Conservation (phyloP, 495 filamentous ascomycete genomes). For the Clavariopsis aquatica region DNA sequence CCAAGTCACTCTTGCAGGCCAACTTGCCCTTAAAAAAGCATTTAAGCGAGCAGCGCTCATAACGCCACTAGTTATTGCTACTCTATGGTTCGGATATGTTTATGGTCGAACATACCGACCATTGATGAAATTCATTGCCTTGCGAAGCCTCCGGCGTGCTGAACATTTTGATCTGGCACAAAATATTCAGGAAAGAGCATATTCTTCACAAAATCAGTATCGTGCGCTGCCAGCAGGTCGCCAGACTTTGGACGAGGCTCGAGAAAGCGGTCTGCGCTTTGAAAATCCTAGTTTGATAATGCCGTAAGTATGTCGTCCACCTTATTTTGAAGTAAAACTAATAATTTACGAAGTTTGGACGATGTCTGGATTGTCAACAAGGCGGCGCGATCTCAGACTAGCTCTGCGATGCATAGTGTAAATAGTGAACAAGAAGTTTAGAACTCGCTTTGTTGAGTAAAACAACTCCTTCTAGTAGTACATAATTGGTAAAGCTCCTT, state of each 20-base stretch:
- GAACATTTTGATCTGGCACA: conserved; percentile 43
- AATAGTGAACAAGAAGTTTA: conserved; percentile 18
- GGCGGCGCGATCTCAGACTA: conserved; percentile 30
- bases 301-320: conserved; percentile 53
- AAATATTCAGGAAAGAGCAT: conserved; percentile 25
- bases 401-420: conserved; percentile 15
- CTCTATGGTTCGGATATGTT: conserved; percentile 81
- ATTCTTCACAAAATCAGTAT: conserved; percentile 5
- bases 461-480: conserved; percentile 6
- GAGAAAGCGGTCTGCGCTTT: conserved; percentile 66
- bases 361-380: conserved; percentile 46
- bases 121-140: conserved; percentile 85
- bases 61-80: conserved; percentile 71
- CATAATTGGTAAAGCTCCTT: conserved; percentile 2
- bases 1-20: conserved; percentile 86
- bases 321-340: conserved; percentile 3
- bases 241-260: conserved; percentile 64
- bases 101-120: conserved; percentile 77
- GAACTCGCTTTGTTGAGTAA: no score
- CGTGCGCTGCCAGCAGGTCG: conserved; percentile 44
- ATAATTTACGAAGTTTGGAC: conserved; percentile 37
- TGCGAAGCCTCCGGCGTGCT: conserved; percentile 74
- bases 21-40: conserved; percentile 71
- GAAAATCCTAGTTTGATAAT: conserved; percentile 72
- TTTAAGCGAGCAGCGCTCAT: conserved; percentile 71